These are phyloP conservation scores for Pseudocercospora musae DNA, from an alignment of 2,329 filamentous ascomycete species.

Conservation along the genomic window DNA sequence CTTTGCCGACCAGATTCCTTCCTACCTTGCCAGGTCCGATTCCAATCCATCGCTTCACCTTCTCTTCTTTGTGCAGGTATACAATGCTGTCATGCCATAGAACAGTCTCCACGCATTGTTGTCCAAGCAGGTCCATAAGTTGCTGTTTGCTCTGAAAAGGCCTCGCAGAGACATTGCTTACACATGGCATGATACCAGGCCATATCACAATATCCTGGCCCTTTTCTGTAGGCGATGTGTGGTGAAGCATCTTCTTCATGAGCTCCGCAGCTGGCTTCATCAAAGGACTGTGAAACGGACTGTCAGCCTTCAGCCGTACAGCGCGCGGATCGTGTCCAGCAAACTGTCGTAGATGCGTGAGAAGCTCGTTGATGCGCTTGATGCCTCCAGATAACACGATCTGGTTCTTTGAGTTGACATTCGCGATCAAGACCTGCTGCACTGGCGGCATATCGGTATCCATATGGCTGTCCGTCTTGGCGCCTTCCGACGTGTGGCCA, in stretches of 20 bases:
- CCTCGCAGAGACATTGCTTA: conserved; percentile 80
- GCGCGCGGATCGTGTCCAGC: conserved; percentile 86
- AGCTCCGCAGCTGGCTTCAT: conserved; percentile 80
- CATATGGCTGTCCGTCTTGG: conserved; percentile 59
- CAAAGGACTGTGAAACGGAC: conserved; percentile 85
- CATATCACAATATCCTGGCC: conserved; percentile 69
- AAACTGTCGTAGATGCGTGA: conserved; percentile 84
- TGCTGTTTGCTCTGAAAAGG: conserved; percentile 72
- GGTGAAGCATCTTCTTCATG: conserved; percentile 66
- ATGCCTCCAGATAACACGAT: conserved; percentile 90
- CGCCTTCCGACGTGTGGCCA: conserved; percentile 60
- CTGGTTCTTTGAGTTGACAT: conserved; percentile 94
- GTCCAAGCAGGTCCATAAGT: conserved; percentile 72
- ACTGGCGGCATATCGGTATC: conserved; percentile 68
- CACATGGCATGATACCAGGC: conserved; percentile 69
- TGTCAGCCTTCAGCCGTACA: conserved; percentile 80
- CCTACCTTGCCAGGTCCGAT: conserved; percentile 94
- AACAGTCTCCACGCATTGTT: conserved; percentile 87
- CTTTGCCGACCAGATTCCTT: conserved; percentile 88
- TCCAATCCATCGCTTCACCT: conserved; percentile 81
- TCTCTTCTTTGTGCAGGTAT: conserved; percentile 79
- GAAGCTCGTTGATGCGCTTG: conserved; percentile 72
- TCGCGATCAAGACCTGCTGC: conserved; percentile 84
- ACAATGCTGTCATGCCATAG: conserved; percentile 91
- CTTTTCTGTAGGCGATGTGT: conserved; percentile 51